Percentiles rank a stretch among this genome's conserved stretches.
These are phyloP conservation scores for Penicillium crystallinum DNA, from an alignment of 495 filamentous ascomycete genomes.

Conservation along the genomic window DNA sequence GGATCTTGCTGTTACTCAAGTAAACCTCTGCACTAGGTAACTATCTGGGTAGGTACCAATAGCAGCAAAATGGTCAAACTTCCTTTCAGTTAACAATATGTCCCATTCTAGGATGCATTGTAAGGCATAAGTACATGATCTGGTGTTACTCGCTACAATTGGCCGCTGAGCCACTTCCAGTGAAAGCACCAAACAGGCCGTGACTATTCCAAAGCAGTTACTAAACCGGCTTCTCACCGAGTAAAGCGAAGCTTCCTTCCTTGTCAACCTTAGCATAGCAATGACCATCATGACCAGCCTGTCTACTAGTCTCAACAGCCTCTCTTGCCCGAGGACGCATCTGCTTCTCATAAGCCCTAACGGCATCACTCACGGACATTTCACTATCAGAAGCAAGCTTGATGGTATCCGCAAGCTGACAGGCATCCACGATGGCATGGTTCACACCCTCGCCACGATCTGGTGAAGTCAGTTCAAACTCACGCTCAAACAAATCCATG, in stretches of 20 bases:
- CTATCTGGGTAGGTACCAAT: no score
- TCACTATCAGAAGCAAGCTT: not conserved
- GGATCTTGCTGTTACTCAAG: no score
- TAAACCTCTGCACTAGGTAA: no score
- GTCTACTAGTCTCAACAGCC: not conserved
- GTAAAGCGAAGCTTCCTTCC: not conserved
- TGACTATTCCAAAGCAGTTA: not conserved
- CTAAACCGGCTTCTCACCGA: not conserved
- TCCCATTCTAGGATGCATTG: no score
- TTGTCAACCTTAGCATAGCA: not conserved
- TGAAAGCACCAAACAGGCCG: no score
- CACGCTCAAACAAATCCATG: not conserved
- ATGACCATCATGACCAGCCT: not conserved
- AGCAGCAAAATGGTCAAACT: no score
- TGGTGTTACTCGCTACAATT: no score
- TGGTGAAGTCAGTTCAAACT: not conserved
- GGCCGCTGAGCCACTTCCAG: no score
- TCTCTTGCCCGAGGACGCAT: not conserved
- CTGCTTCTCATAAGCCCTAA: not conserved
- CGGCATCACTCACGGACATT: not conserved
- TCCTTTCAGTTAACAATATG: no score
- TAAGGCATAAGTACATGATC: no score
- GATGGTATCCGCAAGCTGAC: not conserved
- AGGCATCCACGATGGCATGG: conserved; percentile 7
- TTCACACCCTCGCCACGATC: conserved; percentile 4